phyloP scores from a whole-genome alignment of 306 rosid genomes.

The Sicyos edulis region DNA sequence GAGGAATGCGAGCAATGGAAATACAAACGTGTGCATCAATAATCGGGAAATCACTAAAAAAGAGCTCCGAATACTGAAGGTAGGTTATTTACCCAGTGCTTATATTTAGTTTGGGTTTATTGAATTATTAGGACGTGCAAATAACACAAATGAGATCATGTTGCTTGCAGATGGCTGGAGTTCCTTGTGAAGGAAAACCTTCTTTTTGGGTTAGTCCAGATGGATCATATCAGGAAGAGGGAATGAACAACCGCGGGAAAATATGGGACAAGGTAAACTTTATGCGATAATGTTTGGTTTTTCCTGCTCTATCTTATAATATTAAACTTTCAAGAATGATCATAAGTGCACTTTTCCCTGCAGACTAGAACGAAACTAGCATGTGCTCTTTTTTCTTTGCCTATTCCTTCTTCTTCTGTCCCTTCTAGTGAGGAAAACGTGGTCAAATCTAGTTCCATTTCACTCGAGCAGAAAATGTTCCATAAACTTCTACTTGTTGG shows the following conservation, averaged over 20 bases:
- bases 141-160: conserved; percentile 1
- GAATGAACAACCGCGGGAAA: conserved; percentile 51
- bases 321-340: conserved; percentile 1
- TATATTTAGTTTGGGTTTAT: conserved; percentile 2
- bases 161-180: conserved; percentile 52
- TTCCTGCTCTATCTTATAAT: conserved; percentile 18
- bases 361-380: conserved; percentile 47
- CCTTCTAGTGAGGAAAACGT: conserved; percentile 20
- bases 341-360: conserved; percentile 3
- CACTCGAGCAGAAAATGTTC: conserved; percentile 27
- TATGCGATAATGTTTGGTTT: conserved; percentile 17
- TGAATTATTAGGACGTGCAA: not conserved
- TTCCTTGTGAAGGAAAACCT: conserved; percentile 60
- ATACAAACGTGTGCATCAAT: conserved; percentile 52
- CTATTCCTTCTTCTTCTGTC: conserved; percentile 38
- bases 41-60: conserved; percentile 46
- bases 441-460: not conserved
- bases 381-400: conserved; percentile 47
- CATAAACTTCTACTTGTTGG: conserved; percentile 60
- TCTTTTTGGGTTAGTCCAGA: conserved; percentile 61
- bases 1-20: conserved; percentile 54
- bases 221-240: conserved; percentile 75
- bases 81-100: conserved; percentile 15
- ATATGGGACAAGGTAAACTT: conserved; percentile 66
- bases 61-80: conserved; percentile 59